Evolutionary conservation across 257 asterid species (phyloP), one percentile per base, ranked within the genome.

Genomic region (Solanum piurae): DNA sequence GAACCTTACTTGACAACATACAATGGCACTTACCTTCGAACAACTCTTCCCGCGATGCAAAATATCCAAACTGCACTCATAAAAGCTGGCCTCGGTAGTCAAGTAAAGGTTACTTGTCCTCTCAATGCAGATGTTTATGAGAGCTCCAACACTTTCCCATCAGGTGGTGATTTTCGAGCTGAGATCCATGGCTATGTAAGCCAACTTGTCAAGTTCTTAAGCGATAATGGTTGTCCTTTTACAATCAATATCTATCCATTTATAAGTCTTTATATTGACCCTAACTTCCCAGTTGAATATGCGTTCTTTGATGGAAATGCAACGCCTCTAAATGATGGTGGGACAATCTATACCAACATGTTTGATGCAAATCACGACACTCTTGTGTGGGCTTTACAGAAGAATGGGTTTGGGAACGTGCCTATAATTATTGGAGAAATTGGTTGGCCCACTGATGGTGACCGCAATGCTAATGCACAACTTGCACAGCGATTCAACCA

Each of bases 331-430:
- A 88, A 83, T 69, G 96, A 94, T 36, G 94, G 94, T 0, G 95
- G 96, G 84, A 94, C 89, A 36, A 86, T 34, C 29, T 94, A 94
- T 68, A 74, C 79, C 92, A 94, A 92, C 89, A 93, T 94, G 96
- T 94, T 94, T 44, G 96, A 94, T 20, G 96, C 96, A 74, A 93
- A 94, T 60, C 93, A 93, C 25, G 96, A 94, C 58, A 94, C 96
- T 12, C 96, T 94, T 7, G 94, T 90, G 37, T 94, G 96, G 96
- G 93, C 96, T 1, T 83, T 94, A 66, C 96, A 88, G 87, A 93
- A 86, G 86, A 94, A 94, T 27, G 96, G 96, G 9, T 94, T 90
- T 11, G 87, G 87, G 12, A 92, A 94, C 55, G 29, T 94, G 29
- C 95, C 95, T 3, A 94, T 94, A 82, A 86, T 92, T 36, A 46